Evolutionary conservation across 768 basidiomycete species (phyloP), one percentile per base, ranked within the genome.

Genomic region (Tulasnella sp.): DNA sequence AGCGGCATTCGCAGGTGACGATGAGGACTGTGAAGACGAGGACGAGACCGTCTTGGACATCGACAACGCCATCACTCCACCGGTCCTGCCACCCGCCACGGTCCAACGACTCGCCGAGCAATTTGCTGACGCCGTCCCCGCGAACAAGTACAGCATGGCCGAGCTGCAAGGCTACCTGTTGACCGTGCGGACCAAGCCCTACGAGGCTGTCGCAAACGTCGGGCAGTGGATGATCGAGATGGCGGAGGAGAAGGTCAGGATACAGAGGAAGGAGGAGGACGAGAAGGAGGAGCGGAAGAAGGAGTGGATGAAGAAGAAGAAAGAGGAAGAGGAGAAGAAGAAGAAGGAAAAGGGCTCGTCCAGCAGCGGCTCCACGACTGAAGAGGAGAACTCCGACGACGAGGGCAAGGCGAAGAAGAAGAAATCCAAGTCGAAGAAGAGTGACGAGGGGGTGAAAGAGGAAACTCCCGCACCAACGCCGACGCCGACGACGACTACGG

Each of bases 81-180:
- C 78, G 9, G 55, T 1, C 44, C 71, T 32, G 57, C 71, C 61
- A 71, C 32, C 57, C 1, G 61, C 39, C n/a, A 70, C 61, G 13
- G 69, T 77, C 18, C 42, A 79, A 10, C 74, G 81, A 16, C 86
- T 88, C n/a, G 86, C 88, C 0, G 77, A 81, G 5, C 69, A 82
- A 37, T 91, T 90, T 81, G 84, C 87, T 0, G 79, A 82, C 0
- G 77, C 78, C 1, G 82, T 91, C 29, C 89, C 90, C 0, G 82
- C 85, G 13, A 80, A 86, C 67, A 85, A 86, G 77, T 88, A 90
- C 81, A 88, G 88, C 46, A 88, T 88, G 0, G 90, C 91, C 0
- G 89, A 90, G 77, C 84, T 92, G 1, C 90, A 91, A 80, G 89
- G 89, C 0, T 91, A 87, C 82, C 84, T 91, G 15, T 84, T 91